phyloP scores from a whole-genome alignment of 2,329 filamentous ascomycete species.

The Rugonectria rugulosa region DNA sequence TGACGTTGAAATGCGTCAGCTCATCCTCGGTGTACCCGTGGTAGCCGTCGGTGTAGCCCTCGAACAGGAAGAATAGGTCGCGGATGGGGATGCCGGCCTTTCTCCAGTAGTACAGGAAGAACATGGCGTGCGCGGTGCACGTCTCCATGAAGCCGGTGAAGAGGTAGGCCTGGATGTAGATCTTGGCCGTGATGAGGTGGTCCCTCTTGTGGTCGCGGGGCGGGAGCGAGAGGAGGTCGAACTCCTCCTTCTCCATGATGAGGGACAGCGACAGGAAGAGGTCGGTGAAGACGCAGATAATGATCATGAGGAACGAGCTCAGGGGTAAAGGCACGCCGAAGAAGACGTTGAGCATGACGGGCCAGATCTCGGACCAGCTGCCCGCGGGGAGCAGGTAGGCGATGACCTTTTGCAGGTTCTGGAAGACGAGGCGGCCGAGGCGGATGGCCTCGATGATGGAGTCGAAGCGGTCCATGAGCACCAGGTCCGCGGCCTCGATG shows the following conservation, averaged over 20 bases:
- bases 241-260: conserved; percentile 64
- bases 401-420: conserved; percentile 52
- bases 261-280: conserved; percentile 58
- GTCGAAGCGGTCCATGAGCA: conserved; percentile 75
- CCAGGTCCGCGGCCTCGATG: conserved; percentile 69
- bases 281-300: conserved; percentile 64
- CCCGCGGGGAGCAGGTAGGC: conserved; percentile 59
- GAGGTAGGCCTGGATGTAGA: conserved; percentile 60
- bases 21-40: conserved; percentile 55
- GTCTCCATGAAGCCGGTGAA: conserved; percentile 62
- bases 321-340: conserved; percentile 61
- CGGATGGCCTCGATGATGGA: conserved; percentile 72
- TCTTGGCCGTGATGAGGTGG: conserved; percentile 60
- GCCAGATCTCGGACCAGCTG: conserved; percentile 65
- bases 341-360: conserved; percentile 63
- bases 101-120: conserved; percentile 60
- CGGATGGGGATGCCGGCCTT: conserved; percentile 55
- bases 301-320: conserved; percentile 64
- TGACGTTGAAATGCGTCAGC: conserved; percentile 56
- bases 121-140: conserved; percentile 58
- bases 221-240: conserved; percentile 58
- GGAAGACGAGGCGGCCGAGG: conserved; percentile 50
- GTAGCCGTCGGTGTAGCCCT: conserved; percentile 56
- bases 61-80: conserved; percentile 59
- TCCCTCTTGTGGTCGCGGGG: conserved; percentile 59